Conservation (phyloP, 2,329 filamentous ascomycete species). For the Passalora sequoiae region DNA sequence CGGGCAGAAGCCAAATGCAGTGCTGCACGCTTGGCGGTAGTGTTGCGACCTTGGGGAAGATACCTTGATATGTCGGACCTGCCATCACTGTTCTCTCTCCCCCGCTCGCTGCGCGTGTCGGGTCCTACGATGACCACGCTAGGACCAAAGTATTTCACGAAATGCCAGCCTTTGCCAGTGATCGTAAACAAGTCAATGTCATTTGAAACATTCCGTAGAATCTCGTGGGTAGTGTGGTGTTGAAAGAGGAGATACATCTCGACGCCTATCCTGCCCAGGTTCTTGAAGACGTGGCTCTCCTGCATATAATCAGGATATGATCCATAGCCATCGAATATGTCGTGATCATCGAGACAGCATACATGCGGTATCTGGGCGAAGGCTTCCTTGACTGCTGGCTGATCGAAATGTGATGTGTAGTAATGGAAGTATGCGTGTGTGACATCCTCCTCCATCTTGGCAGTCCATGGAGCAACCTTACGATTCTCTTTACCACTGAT, state of each 20-base stretch:
- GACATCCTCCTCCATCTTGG: slow-evolving; percentile 90
- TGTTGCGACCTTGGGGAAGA: slow-evolving; percentile 91
- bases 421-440: slow-evolving; percentile 97
- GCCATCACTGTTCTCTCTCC: slow-evolving; percentile 90
- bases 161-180: slow-evolving; percentile 97
- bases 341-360: slow-evolving; percentile 89
- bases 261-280: slow-evolving; percentile 89
- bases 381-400: slow-evolving; percentile 86
- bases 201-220: slow-evolving; percentile 80
- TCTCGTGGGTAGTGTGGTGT: slow-evolving; percentile 91
- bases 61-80: slow-evolving; percentile 91
- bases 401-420: slow-evolving; percentile 97
- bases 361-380: slow-evolving; percentile 97
- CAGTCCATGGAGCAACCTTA: slow-evolving; percentile 86
- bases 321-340: slow-evolving; percentile 96
- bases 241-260: slow-evolving; percentile 99
- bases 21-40: slow-evolving; percentile 91
- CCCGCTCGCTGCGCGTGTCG: slow-evolving; percentile 85
- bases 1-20: slow-evolving; percentile 91
- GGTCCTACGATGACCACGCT: slow-evolving; percentile 84
- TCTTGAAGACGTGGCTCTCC: slow-evolving; percentile 94
- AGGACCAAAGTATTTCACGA: slow-evolving; percentile 92
- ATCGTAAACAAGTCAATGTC: slow-evolving; percentile 94
- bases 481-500: slow-evolving; percentile 90
- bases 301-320: slow-evolving; percentile 99